Percentiles rank a stretch among this genome's conserved stretches.
These are phyloP conservation scores for Talaromyces pinophilus DNA, from an alignment of 2,329 filamentous ascomycete species.

Conservation along the genomic window DNA sequence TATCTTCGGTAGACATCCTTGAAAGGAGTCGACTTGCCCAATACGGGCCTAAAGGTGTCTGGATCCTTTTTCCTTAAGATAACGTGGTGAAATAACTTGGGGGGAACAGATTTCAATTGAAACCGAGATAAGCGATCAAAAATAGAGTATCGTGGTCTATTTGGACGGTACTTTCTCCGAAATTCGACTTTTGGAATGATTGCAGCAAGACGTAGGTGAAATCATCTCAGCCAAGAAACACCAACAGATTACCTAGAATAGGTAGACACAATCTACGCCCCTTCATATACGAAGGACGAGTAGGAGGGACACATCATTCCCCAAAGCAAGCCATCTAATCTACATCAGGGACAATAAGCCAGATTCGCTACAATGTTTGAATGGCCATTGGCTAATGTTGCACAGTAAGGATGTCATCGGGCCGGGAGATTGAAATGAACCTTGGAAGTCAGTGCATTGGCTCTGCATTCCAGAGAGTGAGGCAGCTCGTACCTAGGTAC, in stretches of 20 bases:
- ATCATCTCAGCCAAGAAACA: not conserved
- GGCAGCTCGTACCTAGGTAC: conserved; percentile 7
- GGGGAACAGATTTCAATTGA: not conserved
- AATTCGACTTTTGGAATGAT: not conserved
- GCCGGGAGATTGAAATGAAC: not conserved
- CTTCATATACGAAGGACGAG: not conserved
- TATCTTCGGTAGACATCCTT: conserved; percentile 20
- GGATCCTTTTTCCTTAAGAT: not conserved
- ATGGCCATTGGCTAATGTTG: conserved; percentile 12
- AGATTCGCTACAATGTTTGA: not conserved
- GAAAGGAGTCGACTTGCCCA: not conserved
- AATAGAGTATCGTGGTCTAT: not conserved
- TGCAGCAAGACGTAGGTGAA: not conserved
- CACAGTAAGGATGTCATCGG: conserved; percentile 12
- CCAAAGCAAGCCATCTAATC: not conserved
- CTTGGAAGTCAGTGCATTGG: conserved; percentile 3
- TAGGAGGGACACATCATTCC: conserved; percentile 6
- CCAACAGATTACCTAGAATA: too few species aligned
- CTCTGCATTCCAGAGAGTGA: conserved; percentile 6
- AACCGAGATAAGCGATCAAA: not conserved
- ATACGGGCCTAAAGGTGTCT: not conserved
- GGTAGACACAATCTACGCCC: not conserved
- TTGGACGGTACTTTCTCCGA: not conserved
- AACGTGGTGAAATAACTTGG: too few species aligned
- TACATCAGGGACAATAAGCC: not conserved